Base-by-base conservation (phyloP, 352 stramenopile species). In the Blastocystis sp. region DNA sequence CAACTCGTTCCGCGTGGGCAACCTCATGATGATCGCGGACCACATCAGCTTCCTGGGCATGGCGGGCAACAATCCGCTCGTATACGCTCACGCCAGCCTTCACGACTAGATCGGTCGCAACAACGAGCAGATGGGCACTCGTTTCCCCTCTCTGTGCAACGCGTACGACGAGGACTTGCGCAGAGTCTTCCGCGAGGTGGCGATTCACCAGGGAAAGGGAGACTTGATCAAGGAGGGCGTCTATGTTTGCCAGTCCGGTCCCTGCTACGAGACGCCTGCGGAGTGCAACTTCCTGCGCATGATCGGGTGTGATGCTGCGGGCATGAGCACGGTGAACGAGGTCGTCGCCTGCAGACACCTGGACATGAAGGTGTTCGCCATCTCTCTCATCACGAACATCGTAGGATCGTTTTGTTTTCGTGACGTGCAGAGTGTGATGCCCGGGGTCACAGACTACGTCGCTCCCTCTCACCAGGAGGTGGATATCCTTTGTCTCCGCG, bases 321-420 rank as follows among this genome's bases (percentile, higher is more conserved):
- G 96, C 21, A 98, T 98, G 96, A 96, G 93, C 82, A 98, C 96
- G 0, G 94, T 97, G 24, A 96, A 96, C 0, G 97, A 98, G 91
- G 95, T 98, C 62, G 95, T 98, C n/a, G 96, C 97, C 26, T 96
- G 96, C 1, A 93, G 94, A 71, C 96, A 98, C 92, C 97, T 95
- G 71, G 96, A 95, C 9, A 94, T 99, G 80, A 94, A 96, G 90
- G 95, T 98, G 16, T 92, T 99, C 59, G 96, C 95, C n/a, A 90
- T 99, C 39, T 98, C 94, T 66, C 91, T 98, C 33, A 98, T 99
- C 91, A 99, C 96, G 29, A 98, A 99, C 92, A 81, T 81, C 37
- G 71, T 81, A 26, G 21, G 9, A 6, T 26, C 33, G 35, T 12
- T 4, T 16, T 31, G 6, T 10, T 3, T 31, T 3, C 24, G 21